phyloP scores from a whole-genome alignment of 225 moss, liverwort and hornwort genomes.

The Asterella californica region DNA sequence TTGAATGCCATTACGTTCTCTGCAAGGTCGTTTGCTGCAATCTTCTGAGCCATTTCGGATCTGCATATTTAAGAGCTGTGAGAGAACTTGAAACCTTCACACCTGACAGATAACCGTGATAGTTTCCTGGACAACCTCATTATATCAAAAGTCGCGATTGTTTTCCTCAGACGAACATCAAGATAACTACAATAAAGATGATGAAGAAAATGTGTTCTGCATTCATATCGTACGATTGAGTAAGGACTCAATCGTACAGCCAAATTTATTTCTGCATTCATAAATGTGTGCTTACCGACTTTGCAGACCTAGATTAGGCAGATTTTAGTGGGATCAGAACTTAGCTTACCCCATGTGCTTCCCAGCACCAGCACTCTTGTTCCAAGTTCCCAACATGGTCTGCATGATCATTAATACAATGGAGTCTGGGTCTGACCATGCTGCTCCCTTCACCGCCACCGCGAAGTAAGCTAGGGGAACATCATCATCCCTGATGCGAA shows the following conservation, averaged over 20 bases:
- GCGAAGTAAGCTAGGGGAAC: conserved; percentile 70
- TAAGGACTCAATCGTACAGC: too few species aligned
- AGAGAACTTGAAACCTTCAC: not conserved
- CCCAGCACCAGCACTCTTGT: conserved; percentile 75
- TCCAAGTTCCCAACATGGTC: conserved; percentile 89
- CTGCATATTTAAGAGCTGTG: conserved; percentile 29
- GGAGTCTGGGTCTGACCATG: conserved; percentile 94
- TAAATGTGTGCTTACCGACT: too few species aligned
- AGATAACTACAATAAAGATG: not conserved
- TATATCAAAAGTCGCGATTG: not conserved
- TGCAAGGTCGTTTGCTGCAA: conserved; percentile 79
- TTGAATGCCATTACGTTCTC: conserved; percentile 91
- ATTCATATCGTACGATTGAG: too few species aligned
- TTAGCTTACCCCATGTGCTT: conserved; percentile 75
- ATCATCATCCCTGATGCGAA: conserved; percentile 93
- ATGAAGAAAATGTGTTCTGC: not conserved
- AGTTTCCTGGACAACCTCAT: not conserved
- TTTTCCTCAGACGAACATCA: not conserved
- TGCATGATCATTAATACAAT: conserved; percentile 94
- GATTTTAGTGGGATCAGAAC: not conserved
- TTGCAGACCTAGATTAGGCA: not conserved
- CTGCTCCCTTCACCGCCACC: conserved; percentile 83
- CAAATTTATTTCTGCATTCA: too few species aligned
- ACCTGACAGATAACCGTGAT: too few species aligned
- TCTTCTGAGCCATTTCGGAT: conserved; percentile 89